phyloP scores from a whole-genome alignment of 805 yeast species.

The Kazachstania bromeliacearum region DNA sequence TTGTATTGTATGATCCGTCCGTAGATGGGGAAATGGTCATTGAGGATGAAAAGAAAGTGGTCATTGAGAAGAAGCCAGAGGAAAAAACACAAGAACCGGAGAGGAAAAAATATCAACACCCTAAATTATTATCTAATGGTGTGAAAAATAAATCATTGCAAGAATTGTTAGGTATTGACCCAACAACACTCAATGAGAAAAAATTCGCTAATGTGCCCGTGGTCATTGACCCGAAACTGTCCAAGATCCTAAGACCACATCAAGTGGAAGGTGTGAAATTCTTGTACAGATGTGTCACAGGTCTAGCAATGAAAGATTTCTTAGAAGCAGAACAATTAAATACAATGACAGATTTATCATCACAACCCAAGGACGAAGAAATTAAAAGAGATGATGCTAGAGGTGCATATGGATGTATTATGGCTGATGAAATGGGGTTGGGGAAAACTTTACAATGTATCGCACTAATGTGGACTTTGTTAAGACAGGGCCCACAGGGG shows the following conservation, averaged over 20 bases:
- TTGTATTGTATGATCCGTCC: slow-evolving; percentile 91
- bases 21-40: slow-evolving; percentile 48
- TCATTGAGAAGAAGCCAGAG: slow-evolving; percentile 16
- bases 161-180: slow-evolving; percentile 49
- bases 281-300: slow-evolving; percentile 82
- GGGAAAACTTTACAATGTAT: slow-evolving; percentile 89
- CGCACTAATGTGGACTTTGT: slow-evolving; percentile 83
- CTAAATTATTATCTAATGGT: slow-evolving; percentile 26
- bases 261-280: slow-evolving; percentile 94
- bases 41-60: slow-evolving; percentile 12
- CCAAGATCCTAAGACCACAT: slow-evolving; percentile 85
- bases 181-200: slow-evolving; percentile 36
- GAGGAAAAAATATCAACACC: slow-evolving; percentile 23
- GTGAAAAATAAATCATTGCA: slow-evolving; percentile 51
- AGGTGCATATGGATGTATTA: slow-evolving; percentile 87
- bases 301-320: slow-evolving; percentile 44
- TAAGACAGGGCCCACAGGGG: slow-evolving; percentile 79
- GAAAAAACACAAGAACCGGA: slow-evolving; percentile 8
- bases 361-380: slow-evolving; percentile 1
- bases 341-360: slow-evolving; percentile 2
- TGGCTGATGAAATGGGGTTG: slow-evolving; percentile 97
- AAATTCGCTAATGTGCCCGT: slow-evolving; percentile 85
- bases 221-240: slow-evolving; percentile 82
- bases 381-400: slow-evolving; percentile 35
- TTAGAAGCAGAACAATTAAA: slow-evolving; percentile 20